These are phyloP conservation scores for Carex kokanica DNA, from an alignment of 176 grass and related monocot species.

Conservation along the genomic window DNA sequence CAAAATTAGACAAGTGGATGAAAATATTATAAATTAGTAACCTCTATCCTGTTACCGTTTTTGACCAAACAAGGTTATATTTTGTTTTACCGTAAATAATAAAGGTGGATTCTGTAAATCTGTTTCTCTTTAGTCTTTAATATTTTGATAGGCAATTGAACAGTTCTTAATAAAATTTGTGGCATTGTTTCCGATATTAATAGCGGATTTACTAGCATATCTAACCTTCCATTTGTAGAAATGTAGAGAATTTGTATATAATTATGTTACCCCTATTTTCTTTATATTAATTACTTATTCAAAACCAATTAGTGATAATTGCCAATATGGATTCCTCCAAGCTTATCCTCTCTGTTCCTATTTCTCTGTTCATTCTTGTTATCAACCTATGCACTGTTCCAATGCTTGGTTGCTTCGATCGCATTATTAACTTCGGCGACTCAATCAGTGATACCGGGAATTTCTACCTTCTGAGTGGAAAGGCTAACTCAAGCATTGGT, in stretches of 20 bases:
- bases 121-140: too few species aligned
- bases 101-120: too few species aligned
- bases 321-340: not conserved
- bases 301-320: not conserved
- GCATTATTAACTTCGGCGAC: slow-evolving; percentile 67
- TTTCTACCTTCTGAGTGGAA: slow-evolving; percentile 11
- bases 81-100: too few species aligned
- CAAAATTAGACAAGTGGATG: too few species aligned
- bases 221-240: not conserved
- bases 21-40: too few species aligned
- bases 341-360: not conserved
- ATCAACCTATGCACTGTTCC: slow-evolving; percentile 1
- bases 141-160: too few species aligned
- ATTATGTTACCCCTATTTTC: not conserved
- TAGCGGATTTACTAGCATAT: not conserved
- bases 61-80: too few species aligned
- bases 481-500: not conserved
- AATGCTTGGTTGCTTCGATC: slow-evolving; percentile 34
- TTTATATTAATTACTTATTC: too few species aligned
- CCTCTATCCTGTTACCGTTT: too few species aligned
- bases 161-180: not conserved
- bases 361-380: not conserved
- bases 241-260: not conserved
- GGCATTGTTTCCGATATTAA: too few species aligned
- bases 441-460: slow-evolving; percentile 70